These are phyloP conservation scores for Paraphysoderma sedebokerense DNA, from an alignment of 371 early-diverging fungal genomes.

Conservation along the genomic window DNA sequence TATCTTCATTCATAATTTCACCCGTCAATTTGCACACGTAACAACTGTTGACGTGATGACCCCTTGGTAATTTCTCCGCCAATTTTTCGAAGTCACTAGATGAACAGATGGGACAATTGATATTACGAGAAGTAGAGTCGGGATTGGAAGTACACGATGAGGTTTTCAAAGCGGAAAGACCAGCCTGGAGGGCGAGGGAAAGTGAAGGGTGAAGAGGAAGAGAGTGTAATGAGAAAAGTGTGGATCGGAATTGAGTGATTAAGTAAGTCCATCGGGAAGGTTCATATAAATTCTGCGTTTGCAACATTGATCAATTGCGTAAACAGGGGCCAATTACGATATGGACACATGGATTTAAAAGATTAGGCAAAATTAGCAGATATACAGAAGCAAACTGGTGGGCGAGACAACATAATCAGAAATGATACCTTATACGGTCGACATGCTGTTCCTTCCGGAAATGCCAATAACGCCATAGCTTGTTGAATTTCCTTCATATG, in stretches of 20 bases:
- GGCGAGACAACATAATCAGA: neutral
- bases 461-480: constrained; percentile 75
- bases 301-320: neutral
- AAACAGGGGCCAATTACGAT: neutral
- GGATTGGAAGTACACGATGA: constrained; percentile 32
- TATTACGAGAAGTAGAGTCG: constrained; percentile 51
- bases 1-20: constrained; percentile 79
- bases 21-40: constrained; percentile 82
- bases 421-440: constrained; percentile 43
- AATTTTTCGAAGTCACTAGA: constrained; percentile 60
- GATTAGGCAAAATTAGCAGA: constrained; percentile 4
- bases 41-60: constrained; percentile 83
- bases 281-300: constrained; percentile 34
- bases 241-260: constrained; percentile 55
- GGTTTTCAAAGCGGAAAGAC: constrained; percentile 81
- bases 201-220: constrained; percentile 69
- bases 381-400: neutral
- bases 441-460: constrained; percentile 48
- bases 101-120: constrained; percentile 89
- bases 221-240: constrained; percentile 64
- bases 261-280: constrained; percentile 58
- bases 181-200: constrained; percentile 74
- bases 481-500: constrained; percentile 48
- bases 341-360: too few species aligned
- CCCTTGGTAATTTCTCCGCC: constrained; percentile 62